These are phyloP conservation scores for Tetrastigma voinierianum DNA, from an alignment of 164 flowering plant species.

Conservation along the genomic window DNA sequence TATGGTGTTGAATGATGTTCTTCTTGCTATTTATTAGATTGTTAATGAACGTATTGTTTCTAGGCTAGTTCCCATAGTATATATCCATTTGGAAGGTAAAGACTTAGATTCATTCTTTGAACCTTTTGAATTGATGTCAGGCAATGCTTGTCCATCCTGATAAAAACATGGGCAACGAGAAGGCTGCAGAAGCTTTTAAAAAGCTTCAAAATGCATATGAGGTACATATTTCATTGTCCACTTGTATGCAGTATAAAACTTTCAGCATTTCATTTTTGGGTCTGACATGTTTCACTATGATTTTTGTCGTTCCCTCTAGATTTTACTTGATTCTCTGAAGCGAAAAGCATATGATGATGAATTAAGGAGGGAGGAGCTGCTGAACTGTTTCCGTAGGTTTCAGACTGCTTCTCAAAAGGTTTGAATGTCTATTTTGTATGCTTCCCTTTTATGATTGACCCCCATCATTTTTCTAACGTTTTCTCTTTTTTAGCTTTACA, in stretches of 20 bases:
- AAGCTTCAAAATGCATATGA: constrained; percentile 99
- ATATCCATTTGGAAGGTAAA: neutral
- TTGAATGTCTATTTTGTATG: constrained; percentile 2
- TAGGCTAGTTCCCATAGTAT: neutral
- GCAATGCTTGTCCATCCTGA: constrained; percentile 99
- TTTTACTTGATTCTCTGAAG: constrained; percentile 81
- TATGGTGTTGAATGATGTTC: neutral
- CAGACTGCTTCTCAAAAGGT: constrained; percentile 73
- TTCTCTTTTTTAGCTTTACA: neutral
- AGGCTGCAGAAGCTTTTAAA: constrained; percentile 99
- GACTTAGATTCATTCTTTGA: constrained; percentile 1
- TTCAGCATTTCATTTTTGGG: neutral
- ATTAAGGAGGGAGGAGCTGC: constrained; percentile 81
- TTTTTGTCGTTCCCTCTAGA: constrained; percentile 31
- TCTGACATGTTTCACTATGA: neutral
- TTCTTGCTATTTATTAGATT: neutral
- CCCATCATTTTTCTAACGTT: neutral
- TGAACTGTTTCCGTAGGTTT: constrained; percentile 68
- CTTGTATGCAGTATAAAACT: neutral
- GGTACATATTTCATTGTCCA: constrained; percentile 37
- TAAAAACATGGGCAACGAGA: constrained; percentile 97
- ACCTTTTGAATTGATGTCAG: constrained; percentile 32
- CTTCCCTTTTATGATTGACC: neutral
- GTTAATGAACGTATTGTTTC: neutral
- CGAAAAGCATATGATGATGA: constrained; percentile 92